These are phyloP conservation scores for Fusarium verrucosum DNA, from an alignment of 2,329 filamentous ascomycete species.

Conservation along the genomic window DNA sequence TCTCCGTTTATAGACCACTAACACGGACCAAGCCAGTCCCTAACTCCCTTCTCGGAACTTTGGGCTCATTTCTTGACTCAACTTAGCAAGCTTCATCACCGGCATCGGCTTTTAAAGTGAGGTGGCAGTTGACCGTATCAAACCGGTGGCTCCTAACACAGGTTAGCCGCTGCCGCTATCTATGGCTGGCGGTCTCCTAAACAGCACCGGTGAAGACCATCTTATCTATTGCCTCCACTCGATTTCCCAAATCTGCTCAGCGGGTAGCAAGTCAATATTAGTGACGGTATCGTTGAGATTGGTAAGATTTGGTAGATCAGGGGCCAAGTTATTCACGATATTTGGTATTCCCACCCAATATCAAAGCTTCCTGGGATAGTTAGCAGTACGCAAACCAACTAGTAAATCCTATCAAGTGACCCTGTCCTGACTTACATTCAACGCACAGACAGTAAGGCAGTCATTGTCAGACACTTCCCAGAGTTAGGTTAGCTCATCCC, in stretches of 20 bases:
- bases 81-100: not conserved
- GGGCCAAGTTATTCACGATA: conserved; percentile 7
- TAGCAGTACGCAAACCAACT: not conserved
- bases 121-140: conserved; percentile 1
- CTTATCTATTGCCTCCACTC: conserved; percentile 16
- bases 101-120: conserved; percentile 3
- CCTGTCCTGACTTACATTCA: not conserved
- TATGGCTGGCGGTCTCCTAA: conserved; percentile 17
- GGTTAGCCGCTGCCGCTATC: conserved; percentile 36
- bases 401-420: not conserved
- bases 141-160: conserved; percentile 32
- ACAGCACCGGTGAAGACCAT: conserved; percentile 21
- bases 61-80: not conserved
- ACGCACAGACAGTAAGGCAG: conserved; percentile 13
- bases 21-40: conserved; percentile 6
- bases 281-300: conserved; percentile 2
- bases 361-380: not conserved
- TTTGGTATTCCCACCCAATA: conserved; percentile 12
- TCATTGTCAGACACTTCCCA: conserved; percentile 4
- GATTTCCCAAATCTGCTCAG: conserved; percentile 5
- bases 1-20: conserved; percentile 6
- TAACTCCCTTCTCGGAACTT: not conserved
- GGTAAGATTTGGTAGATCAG: conserved; percentile 11
- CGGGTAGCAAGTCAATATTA: not conserved
- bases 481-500: not conserved